Conservation (phyloP, 176 grass and related monocot genomes). For the Microstegium vimineum region DNA sequence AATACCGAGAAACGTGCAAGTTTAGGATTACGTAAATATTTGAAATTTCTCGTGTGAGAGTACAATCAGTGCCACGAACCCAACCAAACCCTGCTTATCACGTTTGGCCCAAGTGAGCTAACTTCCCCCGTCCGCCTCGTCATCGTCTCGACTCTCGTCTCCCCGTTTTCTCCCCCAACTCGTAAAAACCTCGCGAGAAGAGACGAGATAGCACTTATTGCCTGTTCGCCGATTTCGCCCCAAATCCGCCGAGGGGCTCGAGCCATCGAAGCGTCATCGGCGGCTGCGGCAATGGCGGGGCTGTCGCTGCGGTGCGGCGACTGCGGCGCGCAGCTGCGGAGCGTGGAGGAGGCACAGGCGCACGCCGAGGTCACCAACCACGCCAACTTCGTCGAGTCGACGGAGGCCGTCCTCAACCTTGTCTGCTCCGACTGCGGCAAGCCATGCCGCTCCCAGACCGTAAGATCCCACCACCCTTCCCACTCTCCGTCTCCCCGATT, state of each 20-base stretch:
- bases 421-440: conserved; percentile 85
- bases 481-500: not conserved
- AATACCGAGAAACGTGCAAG: no score
- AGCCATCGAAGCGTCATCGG: not conserved
- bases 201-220: not conserved
- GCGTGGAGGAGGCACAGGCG: conserved; percentile 93
- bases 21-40: no score
- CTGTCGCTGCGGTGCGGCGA: conserved; percentile 86
- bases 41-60: no score
- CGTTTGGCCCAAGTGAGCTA: not conserved
- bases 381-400: conserved; percentile 88
- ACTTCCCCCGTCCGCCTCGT: not conserved
- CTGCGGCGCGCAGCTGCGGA: conserved; percentile 85
- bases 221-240: not conserved
- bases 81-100: not conserved
- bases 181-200: conserved; percentile 17
- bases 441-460: conserved; percentile 85
- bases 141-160: not conserved
- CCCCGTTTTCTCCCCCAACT: not conserved
- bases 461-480: conserved; percentile 32
- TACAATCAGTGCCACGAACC: not conserved
- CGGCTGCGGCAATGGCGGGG: conserved; percentile 53
- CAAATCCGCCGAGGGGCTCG: not conserved
- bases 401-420: conserved; percentile 90
- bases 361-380: conserved; percentile 94